Evolutionary conservation across 2,329 filamentous ascomycete species (phyloP).

Genomic region (Neopestalotiopsis sp.): DNA sequence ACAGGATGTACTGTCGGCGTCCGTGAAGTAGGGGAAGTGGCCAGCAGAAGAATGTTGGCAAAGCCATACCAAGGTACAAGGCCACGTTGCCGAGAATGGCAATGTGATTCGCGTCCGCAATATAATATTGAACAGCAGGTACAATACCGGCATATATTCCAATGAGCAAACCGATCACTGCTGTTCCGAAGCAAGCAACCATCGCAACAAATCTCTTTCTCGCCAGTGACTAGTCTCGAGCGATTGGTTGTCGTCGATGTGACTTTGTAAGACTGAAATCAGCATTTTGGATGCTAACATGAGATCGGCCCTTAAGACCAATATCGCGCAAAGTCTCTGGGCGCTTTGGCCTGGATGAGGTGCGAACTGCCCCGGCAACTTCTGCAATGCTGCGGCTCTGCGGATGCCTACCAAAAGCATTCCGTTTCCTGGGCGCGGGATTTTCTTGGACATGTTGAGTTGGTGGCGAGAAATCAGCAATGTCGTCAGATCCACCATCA

Average conservation of each 20-base stretch:
- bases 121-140: conserved; percentile 78
- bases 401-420: background rate
- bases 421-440: conserved; percentile 8
- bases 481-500: conserved; percentile 35
- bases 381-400: conserved; percentile 8
- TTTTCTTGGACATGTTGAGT: conserved; percentile 10
- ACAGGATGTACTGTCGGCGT: conserved; percentile 76
- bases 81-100: conserved; percentile 76
- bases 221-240: conserved; percentile 71
- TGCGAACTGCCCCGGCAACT: conserved; percentile 16
- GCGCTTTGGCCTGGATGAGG: conserved; percentile 20
- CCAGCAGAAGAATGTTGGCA: conserved; percentile 75
- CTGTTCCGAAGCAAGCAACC: conserved; percentile 75
- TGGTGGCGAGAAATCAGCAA: conserved; percentile 30
- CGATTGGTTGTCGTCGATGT: conserved; percentile 68
- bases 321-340: conserved; percentile 35
- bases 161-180: conserved; percentile 71
- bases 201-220: conserved; percentile 73
- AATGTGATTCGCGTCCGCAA: conserved; percentile 71
- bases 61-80: conserved; percentile 72
- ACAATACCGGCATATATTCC: conserved; percentile 81
- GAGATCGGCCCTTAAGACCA: conserved; percentile 54
- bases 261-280: conserved; percentile 58
- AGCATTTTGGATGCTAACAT: conserved; percentile 57
- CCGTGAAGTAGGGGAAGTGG: conserved; percentile 77